Percentiles rank a stretch among this genome's conserved stretches.
Conservation (phyloP, 257 asterid genomes). For the Vinca minor region DNA sequence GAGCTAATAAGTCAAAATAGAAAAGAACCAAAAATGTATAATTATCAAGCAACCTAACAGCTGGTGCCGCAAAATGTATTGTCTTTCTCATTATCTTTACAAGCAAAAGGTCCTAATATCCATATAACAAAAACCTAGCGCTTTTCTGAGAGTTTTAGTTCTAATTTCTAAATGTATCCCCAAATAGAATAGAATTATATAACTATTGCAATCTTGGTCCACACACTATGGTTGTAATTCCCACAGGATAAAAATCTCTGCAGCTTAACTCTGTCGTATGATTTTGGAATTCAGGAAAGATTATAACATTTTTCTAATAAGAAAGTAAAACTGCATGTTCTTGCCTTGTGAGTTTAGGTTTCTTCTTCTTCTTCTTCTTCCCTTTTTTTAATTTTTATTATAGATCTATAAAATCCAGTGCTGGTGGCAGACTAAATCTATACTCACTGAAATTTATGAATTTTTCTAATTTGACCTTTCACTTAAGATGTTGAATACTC, state of each 20-base stretch:
- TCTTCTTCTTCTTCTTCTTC: too few relatives aligned
- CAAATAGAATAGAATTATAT: background rate
- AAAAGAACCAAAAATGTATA: background rate
- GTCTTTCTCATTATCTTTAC: background rate
- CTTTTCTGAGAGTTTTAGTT: background rate
- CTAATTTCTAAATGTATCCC: background rate
- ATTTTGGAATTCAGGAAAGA: background rate
- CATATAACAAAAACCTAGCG: background rate
- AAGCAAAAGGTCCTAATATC: background rate
- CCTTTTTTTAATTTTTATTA: background rate
- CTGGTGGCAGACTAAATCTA: background rate
- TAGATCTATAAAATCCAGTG: background rate
- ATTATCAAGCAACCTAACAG: background rate
- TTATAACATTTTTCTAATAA: background rate
- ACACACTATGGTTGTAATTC: background rate
- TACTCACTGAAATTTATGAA: background rate
- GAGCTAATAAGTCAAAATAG: background rate
- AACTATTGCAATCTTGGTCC: background rate
- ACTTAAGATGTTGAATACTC: background rate
- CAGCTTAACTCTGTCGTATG: background rate
- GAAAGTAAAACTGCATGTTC: background rate
- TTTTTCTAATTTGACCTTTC: background rate
- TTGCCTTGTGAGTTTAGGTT: background rate
- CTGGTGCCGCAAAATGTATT: too few relatives aligned
- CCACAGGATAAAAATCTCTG: background rate